Base-by-base conservation (phyloP, 108 stramenopile genomes). In the Skeletonema marinoi region DNA sequence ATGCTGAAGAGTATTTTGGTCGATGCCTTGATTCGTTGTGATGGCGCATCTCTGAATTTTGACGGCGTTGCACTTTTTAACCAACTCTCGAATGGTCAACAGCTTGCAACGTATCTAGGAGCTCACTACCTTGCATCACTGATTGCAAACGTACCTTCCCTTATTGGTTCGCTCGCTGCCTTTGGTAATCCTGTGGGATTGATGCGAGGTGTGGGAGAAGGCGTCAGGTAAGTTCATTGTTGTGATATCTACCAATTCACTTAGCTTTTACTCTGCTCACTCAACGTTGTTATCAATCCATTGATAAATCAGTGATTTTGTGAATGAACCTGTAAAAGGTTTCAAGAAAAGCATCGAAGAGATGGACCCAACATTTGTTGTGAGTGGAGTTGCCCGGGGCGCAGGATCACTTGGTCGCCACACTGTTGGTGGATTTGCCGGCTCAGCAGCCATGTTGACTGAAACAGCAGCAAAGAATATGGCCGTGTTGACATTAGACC, bases 121-220 rank as follows among this genome's bases (percentile, higher is more conserved):
- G 88, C 90, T 19, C 96, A 97, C 70, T 97, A 97, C 75, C 38
- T 88, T 56, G 68, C 87, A 41, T 89, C 90, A 13, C 46, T 96
- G 10, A 83, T 88, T 48, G 83, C 87, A 60, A 95, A 96, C 61
- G 86, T 95, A 6, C 92, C 95, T 48, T 88, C 88, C 17, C 77
- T 97, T 58, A 74, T 97, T 12, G 97, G 95, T 3, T 87, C 91
- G 4, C 81, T 97, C 59, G 78, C 92, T 32, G 93, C 94, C 0
- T 86, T 97, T 70, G 97, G 97, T 13, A 97, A 97, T 50, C 97
- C 97, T 29, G 74, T 96, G 9, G 95, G 94, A 25, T 77, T 97
- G 66, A 85, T 94, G 9, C 88, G 92, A 0, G 92, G 93, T 17
- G 61, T 97, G 65, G 92, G 93, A 4, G 92, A 92, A 42, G 94